phyloP scores from a whole-genome alignment of 805 yeast genomes.

The Saturnispora besseyi region DNA sequence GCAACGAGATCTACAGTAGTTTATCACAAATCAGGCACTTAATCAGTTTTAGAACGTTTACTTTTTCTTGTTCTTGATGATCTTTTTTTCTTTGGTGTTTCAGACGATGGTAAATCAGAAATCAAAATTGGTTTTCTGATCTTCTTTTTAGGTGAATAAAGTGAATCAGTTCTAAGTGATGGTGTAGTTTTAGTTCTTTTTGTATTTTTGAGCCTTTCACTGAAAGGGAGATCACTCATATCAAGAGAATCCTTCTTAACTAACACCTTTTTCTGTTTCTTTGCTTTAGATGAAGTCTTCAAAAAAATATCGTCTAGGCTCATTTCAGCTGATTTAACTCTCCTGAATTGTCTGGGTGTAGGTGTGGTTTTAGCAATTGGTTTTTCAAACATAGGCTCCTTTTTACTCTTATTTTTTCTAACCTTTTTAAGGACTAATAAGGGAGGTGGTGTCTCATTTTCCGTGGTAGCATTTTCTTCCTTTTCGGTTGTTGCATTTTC shows the following conservation, averaged over 20 bases:
- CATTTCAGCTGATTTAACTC: neutral
- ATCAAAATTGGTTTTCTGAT: neutral
- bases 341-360: neutral
- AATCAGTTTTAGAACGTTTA: neutral
- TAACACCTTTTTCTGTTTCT: neutral
- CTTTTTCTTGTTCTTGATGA: neutral
- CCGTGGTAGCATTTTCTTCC: slow-evolving; percentile 3
- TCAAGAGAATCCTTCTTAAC: neutral
- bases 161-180: neutral
- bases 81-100: neutral
- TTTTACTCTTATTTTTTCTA: neutral
- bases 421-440: neutral
- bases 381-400: neutral
- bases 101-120: neutral
- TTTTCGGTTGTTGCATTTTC: neutral
- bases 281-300: neutral
- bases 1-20: neutral
- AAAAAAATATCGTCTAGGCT: neutral
- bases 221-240: neutral
- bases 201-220: neutral
- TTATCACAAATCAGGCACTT: neutral
- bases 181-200: neutral
- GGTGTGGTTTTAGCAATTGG: neutral
- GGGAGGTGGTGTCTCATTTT: neutral
- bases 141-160: neutral